Conservation (phyloP, 179 eudicot genomes). For the Heliamphora pulchella region DNA sequence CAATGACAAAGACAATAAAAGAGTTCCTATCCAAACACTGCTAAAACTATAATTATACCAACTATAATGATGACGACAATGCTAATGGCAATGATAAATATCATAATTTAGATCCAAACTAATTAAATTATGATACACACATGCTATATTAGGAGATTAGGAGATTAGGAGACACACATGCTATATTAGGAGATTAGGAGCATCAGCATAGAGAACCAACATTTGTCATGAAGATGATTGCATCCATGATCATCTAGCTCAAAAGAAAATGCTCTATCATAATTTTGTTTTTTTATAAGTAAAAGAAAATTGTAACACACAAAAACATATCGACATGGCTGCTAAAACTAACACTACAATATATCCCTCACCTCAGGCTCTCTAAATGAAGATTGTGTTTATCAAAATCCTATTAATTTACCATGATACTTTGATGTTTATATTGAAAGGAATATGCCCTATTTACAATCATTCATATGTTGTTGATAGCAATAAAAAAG, state of each 20-base stretch:
- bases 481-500: neutral
- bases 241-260: neutral
- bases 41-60: neutral
- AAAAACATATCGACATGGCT: neutral
- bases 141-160: neutral
- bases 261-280: neutral
- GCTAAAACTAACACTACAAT: neutral
- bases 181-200: neutral
- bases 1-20: neutral
- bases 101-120: neutral
- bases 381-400: no score
- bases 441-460: neutral
- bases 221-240: neutral
- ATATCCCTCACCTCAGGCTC: neutral
- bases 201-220: neutral
- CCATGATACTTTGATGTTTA: neutral
- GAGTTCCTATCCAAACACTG: neutral
- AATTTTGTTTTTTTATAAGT: neutral
- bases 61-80: neutral
- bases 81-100: no score
- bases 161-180: neutral
- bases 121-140: neutral
- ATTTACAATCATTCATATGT: neutral
- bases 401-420: neutral
- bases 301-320: neutral